Evolutionary conservation across 2,329 filamentous ascomycete genomes (phyloP).

Genomic region (Xylariaceae sp.): DNA sequence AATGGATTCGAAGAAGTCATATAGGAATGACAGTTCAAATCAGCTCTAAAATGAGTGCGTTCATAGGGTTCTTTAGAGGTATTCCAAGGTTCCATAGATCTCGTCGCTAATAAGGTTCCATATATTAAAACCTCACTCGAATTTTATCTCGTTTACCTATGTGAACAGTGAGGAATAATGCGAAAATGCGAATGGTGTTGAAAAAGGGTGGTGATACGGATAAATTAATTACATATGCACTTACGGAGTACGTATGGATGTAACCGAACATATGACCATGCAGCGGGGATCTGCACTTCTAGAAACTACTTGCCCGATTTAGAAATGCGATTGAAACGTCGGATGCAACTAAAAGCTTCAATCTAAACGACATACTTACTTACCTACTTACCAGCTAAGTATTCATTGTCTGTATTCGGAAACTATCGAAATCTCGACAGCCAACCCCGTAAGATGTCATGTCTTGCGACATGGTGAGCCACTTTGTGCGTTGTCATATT

Average conservation of each 20-base stretch:
- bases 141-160: too few species aligned
- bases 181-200: too few species aligned
- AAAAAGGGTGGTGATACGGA: neutral
- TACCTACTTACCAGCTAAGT: neutral
- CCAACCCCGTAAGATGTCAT: neutral
- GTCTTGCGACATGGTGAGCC: neutral
- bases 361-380: neutral
- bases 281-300: slow-evolving; percentile 15
- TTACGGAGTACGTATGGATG: too few species aligned
- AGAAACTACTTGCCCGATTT: slow-evolving; percentile 12
- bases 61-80: too few species aligned
- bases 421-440: neutral
- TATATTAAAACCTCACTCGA: too few species aligned
- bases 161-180: too few species aligned
- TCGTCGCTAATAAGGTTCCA: too few species aligned
- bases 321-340: neutral
- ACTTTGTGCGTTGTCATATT: neutral
- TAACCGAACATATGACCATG: too few species aligned
- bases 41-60: too few species aligned
- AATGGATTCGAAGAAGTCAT: too few species aligned
- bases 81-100: too few species aligned
- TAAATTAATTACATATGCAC: neutral
- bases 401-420: neutral
- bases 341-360: neutral
- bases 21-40: too few species aligned